Evolutionary conservation across 1,139 yeast genomes (phyloP).

Genomic region (Candida buenavistaensis): DNA sequence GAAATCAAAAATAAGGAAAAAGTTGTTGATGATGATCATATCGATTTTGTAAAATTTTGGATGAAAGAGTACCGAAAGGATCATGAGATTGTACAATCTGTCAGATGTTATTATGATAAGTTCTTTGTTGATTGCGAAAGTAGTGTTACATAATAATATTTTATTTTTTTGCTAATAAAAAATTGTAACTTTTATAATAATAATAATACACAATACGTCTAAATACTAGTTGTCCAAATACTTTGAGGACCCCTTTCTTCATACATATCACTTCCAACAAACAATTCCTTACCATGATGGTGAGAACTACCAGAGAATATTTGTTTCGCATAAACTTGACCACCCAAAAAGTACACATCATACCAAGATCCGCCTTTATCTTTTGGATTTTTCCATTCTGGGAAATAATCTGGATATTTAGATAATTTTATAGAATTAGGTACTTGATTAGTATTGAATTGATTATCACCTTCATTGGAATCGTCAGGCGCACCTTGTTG

Average conservation of each 20-base stretch:
- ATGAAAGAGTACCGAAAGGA: conserved; percentile 5
- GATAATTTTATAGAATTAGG: conserved; percentile 72
- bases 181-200: too few species aligned
- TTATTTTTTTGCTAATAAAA: too few species aligned
- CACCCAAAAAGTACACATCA: conserved; percentile 79
- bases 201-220: conserved; percentile 3
- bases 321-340: conserved; percentile 84
- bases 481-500: conserved; percentile 34
- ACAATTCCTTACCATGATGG: conserved; percentile 61
- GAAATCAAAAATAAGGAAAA: neutral
- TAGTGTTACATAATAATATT: too few species aligned
- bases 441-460: conserved; percentile 52
- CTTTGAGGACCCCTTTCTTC: conserved; percentile 78
- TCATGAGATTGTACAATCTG: conserved; percentile 1
- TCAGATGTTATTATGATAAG: neutral
- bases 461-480: conserved; percentile 24
- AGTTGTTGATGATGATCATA: conserved; percentile 1
- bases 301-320: conserved; percentile 65
- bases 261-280: conserved; percentile 70
- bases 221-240: conserved; percentile 50
- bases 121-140: neutral
- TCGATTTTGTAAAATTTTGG: conserved; percentile 8
- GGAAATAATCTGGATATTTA: conserved; percentile 86
- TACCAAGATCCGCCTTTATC: conserved; percentile 63
- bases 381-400: conserved; percentile 85